These are phyloP conservation scores for Extremus antarcticus DNA, from an alignment of 495 filamentous ascomycete genomes.

Conservation along the genomic window DNA sequence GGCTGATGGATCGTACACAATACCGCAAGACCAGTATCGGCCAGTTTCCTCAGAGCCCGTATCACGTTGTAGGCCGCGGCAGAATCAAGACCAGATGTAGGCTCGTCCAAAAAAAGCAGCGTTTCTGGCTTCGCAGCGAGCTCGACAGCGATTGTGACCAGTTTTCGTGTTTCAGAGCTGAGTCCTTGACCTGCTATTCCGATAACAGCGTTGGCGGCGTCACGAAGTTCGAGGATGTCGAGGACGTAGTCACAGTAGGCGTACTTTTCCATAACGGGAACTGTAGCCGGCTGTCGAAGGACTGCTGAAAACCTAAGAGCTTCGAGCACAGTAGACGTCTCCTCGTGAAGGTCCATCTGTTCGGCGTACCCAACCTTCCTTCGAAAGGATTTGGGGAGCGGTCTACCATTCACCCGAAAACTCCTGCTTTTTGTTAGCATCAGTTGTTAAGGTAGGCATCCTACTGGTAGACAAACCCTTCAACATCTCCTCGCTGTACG, in stretches of 20 bases:
- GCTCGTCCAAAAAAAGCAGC: constrained; percentile 67
- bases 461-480: too few relatives aligned
- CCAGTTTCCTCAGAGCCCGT: constrained; percentile 52
- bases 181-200: background rate
- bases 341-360: constrained; percentile 50
- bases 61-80: constrained; percentile 54
- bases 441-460: too few relatives aligned
- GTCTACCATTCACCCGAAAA: constrained; percentile 43
- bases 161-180: constrained; percentile 35
- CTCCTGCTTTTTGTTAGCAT: too few relatives aligned
- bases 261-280: constrained; percentile 44
- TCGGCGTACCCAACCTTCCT: constrained; percentile 42
- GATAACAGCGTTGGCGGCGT: constrained; percentile 18
- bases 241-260: constrained; percentile 51
- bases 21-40: constrained; percentile 55
- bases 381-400: background rate
- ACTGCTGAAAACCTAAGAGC: constrained; percentile 51
- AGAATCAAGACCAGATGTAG: constrained; percentile 57
- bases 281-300: constrained; percentile 42
- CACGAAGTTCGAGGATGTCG: constrained; percentile 43
- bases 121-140: constrained; percentile 55
- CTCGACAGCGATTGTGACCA: constrained; percentile 59
- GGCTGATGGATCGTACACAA: constrained; percentile 72
- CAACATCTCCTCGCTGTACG: too few relatives aligned
- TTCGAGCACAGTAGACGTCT: constrained; percentile 45